A percentile compares a stretch with the other conserved stretches of the same genome.
phyloP scores from a whole-genome alignment of 768 basidiomycete species.

The Cyathus striatus region DNA sequence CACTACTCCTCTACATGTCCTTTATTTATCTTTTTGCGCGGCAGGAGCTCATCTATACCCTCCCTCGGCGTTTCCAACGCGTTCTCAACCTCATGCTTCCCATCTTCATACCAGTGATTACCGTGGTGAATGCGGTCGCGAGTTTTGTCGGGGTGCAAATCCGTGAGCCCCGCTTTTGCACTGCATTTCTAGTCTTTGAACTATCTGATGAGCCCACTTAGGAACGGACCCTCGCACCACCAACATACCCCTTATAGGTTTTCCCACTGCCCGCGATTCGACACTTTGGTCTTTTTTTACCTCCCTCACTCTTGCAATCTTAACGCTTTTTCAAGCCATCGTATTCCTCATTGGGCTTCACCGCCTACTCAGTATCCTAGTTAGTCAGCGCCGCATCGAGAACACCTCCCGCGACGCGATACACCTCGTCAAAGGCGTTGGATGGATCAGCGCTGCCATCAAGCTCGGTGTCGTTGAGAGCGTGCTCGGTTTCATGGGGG shows the following conservation, averaged over 20 bases:
- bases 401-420: constrained; percentile 33
- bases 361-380: constrained; percentile 45
- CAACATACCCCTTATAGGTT: constrained; percentile 6
- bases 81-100: constrained; percentile 41
- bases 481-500: constrained; percentile 53
- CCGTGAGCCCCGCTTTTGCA: too few relatives aligned
- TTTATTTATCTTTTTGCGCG: constrained; percentile 58
- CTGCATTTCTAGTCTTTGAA: too few relatives aligned
- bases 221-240: too few relatives aligned
- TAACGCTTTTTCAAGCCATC: constrained; percentile 52
- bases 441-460: constrained; percentile 59
- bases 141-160: constrained; percentile 60
- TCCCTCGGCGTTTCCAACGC: constrained; percentile 45
- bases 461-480: constrained; percentile 64
- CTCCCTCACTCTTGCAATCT: constrained; percentile 52
- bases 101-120: constrained; percentile 49
- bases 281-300: constrained; percentile 53
- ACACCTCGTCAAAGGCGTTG: constrained; percentile 54
- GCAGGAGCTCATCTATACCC: constrained; percentile 41
- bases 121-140: constrained; percentile 52
- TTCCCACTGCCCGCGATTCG: neutral
- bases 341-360: constrained; percentile 56
- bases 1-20: constrained; percentile 56
- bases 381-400: constrained; percentile 51
- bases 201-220: too few relatives aligned